Conservation (phyloP, 2,329 filamentous ascomycete species). For the Shiraia sp. region DNA sequence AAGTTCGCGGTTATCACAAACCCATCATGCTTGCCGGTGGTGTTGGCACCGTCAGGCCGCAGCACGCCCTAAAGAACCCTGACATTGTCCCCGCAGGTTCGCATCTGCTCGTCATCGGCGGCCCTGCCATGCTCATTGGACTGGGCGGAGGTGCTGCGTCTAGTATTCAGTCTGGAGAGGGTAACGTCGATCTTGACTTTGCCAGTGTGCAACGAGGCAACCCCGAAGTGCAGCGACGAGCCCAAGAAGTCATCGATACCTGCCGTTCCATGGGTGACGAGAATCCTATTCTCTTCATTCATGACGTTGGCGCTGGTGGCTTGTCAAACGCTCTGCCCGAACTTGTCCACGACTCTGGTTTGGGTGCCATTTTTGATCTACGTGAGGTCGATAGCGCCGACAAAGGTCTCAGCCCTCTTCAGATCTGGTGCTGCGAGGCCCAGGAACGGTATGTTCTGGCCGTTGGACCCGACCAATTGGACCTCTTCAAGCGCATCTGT, state of each 20-base stretch:
- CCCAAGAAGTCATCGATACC: constrained; percentile 97
- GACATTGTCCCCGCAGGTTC: constrained; percentile 82
- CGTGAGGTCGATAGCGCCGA: constrained; percentile 91
- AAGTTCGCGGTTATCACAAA: constrained; percentile 93
- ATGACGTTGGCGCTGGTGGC: constrained; percentile 95
- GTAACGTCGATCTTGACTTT: constrained; percentile 91
- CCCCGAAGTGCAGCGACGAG: constrained; percentile 91
- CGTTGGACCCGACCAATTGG: constrained; percentile 78
- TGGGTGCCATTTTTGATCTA: constrained; percentile 91
- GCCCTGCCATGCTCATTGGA: constrained; percentile 96
- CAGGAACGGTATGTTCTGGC: constrained; percentile 96
- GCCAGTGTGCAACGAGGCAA: constrained; percentile 97
- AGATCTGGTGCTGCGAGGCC: constrained; percentile 98
- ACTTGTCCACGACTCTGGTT: constrained; percentile 87
- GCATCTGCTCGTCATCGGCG: constrained; percentile 88
- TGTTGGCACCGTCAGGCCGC: constrained; percentile 86
- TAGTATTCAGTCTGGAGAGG: constrained; percentile 84
- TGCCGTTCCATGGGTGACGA: constrained; percentile 81
- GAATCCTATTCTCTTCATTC: constrained; percentile 94
- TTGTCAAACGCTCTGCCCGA: constrained; percentile 84
- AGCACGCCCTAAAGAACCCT: constrained; percentile 85
- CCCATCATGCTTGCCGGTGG: constrained; percentile 98
- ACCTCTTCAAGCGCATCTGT: constrained; percentile 69
- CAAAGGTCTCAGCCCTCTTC: constrained; percentile 87
- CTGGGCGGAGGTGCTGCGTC: constrained; percentile 94